Evolutionary conservation across 1,284 basidiomycete genomes (phyloP), one percentile per base, ranked within the genome.

Genomic region (Cutaneotrichosporon sp.): DNA sequence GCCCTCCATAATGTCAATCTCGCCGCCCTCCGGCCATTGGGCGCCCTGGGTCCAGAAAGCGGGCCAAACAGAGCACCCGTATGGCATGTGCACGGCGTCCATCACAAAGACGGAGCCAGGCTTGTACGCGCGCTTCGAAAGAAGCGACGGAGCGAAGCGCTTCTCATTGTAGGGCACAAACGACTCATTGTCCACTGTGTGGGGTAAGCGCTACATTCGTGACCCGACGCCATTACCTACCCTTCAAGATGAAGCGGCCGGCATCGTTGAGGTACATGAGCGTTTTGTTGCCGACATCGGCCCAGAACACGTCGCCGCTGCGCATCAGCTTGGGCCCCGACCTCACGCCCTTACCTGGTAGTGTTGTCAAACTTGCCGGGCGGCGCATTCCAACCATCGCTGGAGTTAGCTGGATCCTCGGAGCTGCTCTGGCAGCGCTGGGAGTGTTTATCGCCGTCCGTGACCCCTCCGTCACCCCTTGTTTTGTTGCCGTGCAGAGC

Each of bases 181-280:
- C 2, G 66, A 47, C 8, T 51, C 53, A 43, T 67, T 64, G 60
- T 68, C 66, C 38, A 68, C 66, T 66, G 55, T 0, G 35, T 7
- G 6, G n/a, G 27, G 6, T 11, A 33, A n/a, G n/a, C n/a, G 27
- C 16, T 25, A 29, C n/a, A 17, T 27, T 5, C 19, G 22, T 25
- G 39, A 26, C 12, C 26, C 10, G n/a, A 20, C 31, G 17, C 20
- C 4, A 26, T 11, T 1, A 61, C 85, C 91, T 88, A 35, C 91
- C 84, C 42, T 81, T 79, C 84, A 94, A 88, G 57, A 93, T 74
- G 12, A 85, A 85, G 70, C 88, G 81, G 17, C 87, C 86, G 12
- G 78, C 80, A 20, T 67, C 64, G 67, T 88, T 90, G 61, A 90
- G 67, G 22, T 68, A 72, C 25, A 78, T 65, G 27, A 79, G 66